These are phyloP conservation scores for Rhodosporidiobolus odoratus DNA, from an alignment of 768 basidiomycete species.

Conservation along the genomic window DNA sequence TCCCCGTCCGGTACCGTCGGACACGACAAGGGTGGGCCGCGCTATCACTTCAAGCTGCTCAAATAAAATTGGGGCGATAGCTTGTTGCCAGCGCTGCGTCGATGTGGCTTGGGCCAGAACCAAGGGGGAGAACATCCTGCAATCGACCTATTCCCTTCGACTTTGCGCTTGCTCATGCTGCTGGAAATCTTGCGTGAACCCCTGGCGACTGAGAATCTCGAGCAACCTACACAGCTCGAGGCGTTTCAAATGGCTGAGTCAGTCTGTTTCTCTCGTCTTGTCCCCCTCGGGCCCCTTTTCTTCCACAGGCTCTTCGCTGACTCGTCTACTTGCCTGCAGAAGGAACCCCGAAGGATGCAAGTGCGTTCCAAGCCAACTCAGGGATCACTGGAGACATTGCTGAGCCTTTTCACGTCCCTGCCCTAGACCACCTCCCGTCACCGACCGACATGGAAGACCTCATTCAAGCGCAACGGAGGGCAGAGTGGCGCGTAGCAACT, in stretches of 20 bases:
- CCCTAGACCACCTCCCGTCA: background rate
- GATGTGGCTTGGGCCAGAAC: background rate
- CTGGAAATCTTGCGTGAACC: background rate
- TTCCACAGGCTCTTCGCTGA: no score
- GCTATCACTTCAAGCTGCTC: background rate
- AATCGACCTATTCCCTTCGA: background rate
- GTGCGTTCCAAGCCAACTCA: background rate
- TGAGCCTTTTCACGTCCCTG: background rate
- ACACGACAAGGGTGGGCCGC: no score
- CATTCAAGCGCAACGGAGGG: background rate
- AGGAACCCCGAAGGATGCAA: background rate
- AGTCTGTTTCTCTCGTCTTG: no score
- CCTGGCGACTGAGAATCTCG: background rate
- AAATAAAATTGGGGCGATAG: background rate
- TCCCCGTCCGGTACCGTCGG: background rate
- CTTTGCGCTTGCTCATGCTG: background rate
- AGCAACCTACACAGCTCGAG: background rate
- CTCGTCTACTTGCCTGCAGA: background rate
- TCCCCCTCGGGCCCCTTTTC: no score
- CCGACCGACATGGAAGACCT: background rate
- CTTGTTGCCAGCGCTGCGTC: background rate
- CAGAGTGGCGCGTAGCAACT: background rate
- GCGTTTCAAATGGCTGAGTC: no score
- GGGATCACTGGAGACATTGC: background rate
- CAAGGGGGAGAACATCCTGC: background rate